Conservation (phyloP, 495 filamentous ascomycete species). For the Staphylotrichum tortipilum region DNA sequence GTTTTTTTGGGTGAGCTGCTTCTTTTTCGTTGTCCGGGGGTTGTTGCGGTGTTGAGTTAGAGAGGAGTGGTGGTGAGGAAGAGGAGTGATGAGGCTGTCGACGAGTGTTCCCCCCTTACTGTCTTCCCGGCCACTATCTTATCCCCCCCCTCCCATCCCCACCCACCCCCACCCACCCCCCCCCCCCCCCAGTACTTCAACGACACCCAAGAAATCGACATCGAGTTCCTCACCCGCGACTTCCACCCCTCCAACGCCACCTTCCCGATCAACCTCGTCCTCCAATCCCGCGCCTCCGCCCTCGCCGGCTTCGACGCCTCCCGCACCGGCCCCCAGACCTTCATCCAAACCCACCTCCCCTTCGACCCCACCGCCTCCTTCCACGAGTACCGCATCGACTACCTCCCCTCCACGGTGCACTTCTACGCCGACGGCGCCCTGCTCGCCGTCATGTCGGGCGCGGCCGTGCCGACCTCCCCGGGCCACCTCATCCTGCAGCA, state of each 20-base stretch:
- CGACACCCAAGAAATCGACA: slow-evolving; percentile 71
- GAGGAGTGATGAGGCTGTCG: too few relatives aligned
- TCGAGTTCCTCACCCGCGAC: slow-evolving; percentile 61
- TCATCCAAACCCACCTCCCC: slow-evolving; percentile 44
- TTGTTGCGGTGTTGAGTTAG: too few relatives aligned
- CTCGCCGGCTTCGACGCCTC: slow-evolving; percentile 48
- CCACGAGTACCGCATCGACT: slow-evolving; percentile 76
- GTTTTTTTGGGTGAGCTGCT: slow-evolving; percentile 61
- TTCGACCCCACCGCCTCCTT: slow-evolving; percentile 53
- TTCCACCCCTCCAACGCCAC: slow-evolving; percentile 38
- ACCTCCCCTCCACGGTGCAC: slow-evolving; percentile 46
- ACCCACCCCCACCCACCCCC: too few relatives aligned
- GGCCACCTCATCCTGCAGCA: slow-evolving; percentile 63
- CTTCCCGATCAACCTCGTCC: slow-evolving; percentile 60
- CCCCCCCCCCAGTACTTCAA: slow-evolving; percentile 64
- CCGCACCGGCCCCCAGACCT: slow-evolving; percentile 45
- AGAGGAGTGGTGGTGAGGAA: too few relatives aligned
- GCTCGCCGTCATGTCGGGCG: slow-evolving; percentile 46
- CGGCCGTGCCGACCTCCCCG: slow-evolving; percentile 44
- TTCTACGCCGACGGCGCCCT: slow-evolving; percentile 57
- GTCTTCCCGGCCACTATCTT: too few relatives aligned
- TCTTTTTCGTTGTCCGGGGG: too few relatives aligned
- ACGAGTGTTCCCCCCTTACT: too few relatives aligned
- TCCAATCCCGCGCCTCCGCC: slow-evolving; percentile 53
- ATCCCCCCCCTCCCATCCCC: too few relatives aligned